A percentile compares a stretch with the other conserved stretches of the same genome.
These are phyloP conservation scores for Starmerella roubikii DNA, from an alignment of 805 yeast genomes.

Conservation along the genomic window DNA sequence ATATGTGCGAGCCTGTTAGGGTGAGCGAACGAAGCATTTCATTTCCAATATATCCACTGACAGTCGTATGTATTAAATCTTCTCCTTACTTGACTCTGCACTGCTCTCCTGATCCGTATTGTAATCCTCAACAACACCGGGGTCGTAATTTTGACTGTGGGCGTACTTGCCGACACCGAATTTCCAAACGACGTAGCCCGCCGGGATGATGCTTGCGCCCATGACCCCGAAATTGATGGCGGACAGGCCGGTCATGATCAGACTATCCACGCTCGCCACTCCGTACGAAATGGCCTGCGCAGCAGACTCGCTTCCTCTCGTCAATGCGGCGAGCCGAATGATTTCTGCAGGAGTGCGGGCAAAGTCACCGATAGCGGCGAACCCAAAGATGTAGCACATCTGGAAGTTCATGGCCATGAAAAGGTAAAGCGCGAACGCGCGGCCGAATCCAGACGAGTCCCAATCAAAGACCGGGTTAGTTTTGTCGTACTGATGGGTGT, in stretches of 20 bases:
- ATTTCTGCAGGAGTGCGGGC: conserved; percentile 9
- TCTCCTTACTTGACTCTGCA: no score
- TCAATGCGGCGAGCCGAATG: conserved; percentile 8
- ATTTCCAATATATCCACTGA: no score
- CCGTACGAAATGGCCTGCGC: conserved; percentile 13
- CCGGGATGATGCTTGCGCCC: conserved; percentile 6
- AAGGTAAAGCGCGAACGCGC: conserved; percentile 37
- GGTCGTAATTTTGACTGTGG: no score
- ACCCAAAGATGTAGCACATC: conserved; percentile 9
- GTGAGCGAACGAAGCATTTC: no score
- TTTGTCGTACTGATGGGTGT: no score
- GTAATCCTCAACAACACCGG: no score
- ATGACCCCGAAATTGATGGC: conserved; percentile 14
- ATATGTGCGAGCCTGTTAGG: no score
- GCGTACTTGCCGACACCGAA: conserved; percentile 1
- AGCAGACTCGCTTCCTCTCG: conserved; percentile 12
- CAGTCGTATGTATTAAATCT: no score
- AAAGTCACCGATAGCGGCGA: conserved; percentile 9
- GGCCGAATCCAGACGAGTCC: conserved; percentile 31
- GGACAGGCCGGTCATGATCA: conserved; percentile 12
- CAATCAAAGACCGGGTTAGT: conserved; percentile 27
- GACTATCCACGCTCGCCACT: conserved; percentile 7
- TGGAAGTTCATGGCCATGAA: conserved; percentile 12
- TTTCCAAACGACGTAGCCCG: neutral
- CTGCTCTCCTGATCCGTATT: no score